These are phyloP conservation scores for Coemansia sp. DNA, from an alignment of 192 early-diverging fungal species.

Conservation along the genomic window DNA sequence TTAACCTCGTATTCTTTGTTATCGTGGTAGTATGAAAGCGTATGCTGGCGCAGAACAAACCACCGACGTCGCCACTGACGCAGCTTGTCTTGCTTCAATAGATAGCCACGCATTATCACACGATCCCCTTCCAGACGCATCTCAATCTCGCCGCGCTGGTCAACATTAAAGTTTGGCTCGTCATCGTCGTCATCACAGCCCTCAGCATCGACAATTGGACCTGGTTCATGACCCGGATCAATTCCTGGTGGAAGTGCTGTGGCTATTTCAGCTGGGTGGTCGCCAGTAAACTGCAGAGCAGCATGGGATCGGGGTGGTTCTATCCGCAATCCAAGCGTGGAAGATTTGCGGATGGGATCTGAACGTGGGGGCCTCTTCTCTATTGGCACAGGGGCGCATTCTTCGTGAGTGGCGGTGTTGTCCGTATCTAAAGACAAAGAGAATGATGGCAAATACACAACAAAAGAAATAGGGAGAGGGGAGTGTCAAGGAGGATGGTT, in stretches of 20 bases:
- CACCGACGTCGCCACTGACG: slow-evolving; percentile 56
- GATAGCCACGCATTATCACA: slow-evolving; percentile 43
- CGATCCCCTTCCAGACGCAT: slow-evolving; percentile 37
- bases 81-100: slow-evolving; percentile 52
- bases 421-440: neutral
- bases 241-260: slow-evolving; percentile 36
- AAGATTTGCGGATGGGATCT: slow-evolving; percentile 3
- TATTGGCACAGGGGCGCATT: neutral
- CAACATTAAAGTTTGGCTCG: slow-evolving; percentile 50
- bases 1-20: slow-evolving; percentile 51
- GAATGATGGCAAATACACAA: neutral
- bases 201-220: slow-evolving; percentile 14
- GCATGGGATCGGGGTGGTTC: slow-evolving; percentile 7
- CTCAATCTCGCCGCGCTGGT: slow-evolving; percentile 48
- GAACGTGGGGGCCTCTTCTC: neutral
- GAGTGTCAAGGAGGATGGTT: neutral
- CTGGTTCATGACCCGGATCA: slow-evolving; percentile 31
- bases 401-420: neutral
- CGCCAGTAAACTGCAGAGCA: slow-evolving; percentile 4
- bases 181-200: slow-evolving; percentile 33
- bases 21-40: slow-evolving; percentile 50
- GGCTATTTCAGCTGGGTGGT: neutral
- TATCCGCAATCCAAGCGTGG: slow-evolving; percentile 20
- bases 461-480: neutral
- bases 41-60: slow-evolving; percentile 54